Conservation (phyloP, 2,329 filamentous ascomycete species). For the Trichoderma breve region DNA sequence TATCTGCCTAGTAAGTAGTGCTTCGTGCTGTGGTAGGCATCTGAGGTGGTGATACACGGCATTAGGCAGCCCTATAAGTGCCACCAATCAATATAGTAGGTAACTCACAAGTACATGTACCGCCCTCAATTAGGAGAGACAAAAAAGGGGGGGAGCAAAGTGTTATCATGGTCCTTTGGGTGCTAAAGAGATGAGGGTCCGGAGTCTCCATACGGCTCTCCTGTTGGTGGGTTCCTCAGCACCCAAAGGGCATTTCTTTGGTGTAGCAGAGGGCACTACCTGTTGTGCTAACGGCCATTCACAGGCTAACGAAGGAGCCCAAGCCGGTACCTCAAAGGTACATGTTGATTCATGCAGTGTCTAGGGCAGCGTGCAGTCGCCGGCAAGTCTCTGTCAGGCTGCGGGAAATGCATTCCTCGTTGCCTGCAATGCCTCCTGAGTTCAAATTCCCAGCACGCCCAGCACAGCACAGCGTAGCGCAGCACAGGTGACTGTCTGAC, state of each 20-base stretch:
- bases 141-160: neutral
- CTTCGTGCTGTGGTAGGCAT: neutral
- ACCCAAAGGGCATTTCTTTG: neutral
- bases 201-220: constrained; percentile 2
- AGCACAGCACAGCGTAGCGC: neutral
- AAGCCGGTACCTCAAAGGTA: neutral
- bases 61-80: neutral
- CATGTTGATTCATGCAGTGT: neutral
- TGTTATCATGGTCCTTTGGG: neutral
- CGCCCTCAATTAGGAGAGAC: neutral
- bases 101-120: neutral
- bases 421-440: constrained; percentile 19
- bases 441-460: constrained; percentile 9
- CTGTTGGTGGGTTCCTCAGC: constrained; percentile 4
- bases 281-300: constrained; percentile 1
- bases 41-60: neutral
- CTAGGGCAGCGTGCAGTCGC: neutral
- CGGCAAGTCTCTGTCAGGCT: constrained; percentile 1
- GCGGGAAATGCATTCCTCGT: constrained; percentile 1
- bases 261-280: constrained; percentile 2
- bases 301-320: neutral
- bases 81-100: neutral
- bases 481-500: neutral
- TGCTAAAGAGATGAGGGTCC: constrained; percentile 1
- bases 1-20: neutral